Percentiles rank a stretch among this genome's conserved stretches.
Conservation (phyloP, 1,139 yeast species). For the Geotrichum cucujoidarum region DNA sequence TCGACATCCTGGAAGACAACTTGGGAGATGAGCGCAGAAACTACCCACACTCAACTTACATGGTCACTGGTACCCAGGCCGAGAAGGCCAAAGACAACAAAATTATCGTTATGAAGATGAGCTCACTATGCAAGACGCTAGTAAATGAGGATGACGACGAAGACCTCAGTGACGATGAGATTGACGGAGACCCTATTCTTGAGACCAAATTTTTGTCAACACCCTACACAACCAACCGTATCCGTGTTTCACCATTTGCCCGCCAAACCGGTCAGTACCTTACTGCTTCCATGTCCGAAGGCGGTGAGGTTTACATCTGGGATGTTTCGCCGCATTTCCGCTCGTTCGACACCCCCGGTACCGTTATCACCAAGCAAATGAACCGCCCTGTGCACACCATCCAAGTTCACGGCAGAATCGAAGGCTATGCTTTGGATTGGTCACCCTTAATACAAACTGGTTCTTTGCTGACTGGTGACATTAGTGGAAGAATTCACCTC, state of each 20-base stretch:
- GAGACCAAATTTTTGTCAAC: slow-evolving; percentile 77
- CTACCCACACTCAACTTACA: slow-evolving; percentile 81
- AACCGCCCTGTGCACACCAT: slow-evolving; percentile 85
- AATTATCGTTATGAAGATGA: slow-evolving; percentile 73
- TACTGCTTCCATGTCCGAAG: slow-evolving; percentile 85
- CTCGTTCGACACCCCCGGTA: slow-evolving; percentile 87
- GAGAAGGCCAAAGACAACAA: slow-evolving; percentile 82
- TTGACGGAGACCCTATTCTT: slow-evolving; percentile 74
- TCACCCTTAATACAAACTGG: slow-evolving; percentile 81
- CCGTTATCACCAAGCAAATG: slow-evolving; percentile 65
- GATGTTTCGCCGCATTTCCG: slow-evolving; percentile 75
- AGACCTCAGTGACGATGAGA: slow-evolving; percentile 67
- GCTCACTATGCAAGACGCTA: slow-evolving; percentile 77
- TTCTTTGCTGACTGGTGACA: slow-evolving; percentile 81
- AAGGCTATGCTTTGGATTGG: slow-evolving; percentile 98
- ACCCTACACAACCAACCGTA: slow-evolving; percentile 80
- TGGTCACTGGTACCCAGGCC: slow-evolving; percentile 95
- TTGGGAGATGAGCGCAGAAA: slow-evolving; percentile 84
- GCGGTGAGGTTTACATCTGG: slow-evolving; percentile 81
- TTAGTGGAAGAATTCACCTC: slow-evolving; percentile 72
- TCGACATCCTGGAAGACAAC: slow-evolving; percentile 81
- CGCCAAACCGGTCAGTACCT: slow-evolving; percentile 72
- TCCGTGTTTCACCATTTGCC: slow-evolving; percentile 80
- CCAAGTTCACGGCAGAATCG: slow-evolving; percentile 85
- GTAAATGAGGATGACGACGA: slow-evolving; percentile 73